Percentiles rank a stretch among this genome's conserved stretches.
Conservation (phyloP, 2,329 filamentous ascomycete genomes). For the Didymellaceae sp. region DNA sequence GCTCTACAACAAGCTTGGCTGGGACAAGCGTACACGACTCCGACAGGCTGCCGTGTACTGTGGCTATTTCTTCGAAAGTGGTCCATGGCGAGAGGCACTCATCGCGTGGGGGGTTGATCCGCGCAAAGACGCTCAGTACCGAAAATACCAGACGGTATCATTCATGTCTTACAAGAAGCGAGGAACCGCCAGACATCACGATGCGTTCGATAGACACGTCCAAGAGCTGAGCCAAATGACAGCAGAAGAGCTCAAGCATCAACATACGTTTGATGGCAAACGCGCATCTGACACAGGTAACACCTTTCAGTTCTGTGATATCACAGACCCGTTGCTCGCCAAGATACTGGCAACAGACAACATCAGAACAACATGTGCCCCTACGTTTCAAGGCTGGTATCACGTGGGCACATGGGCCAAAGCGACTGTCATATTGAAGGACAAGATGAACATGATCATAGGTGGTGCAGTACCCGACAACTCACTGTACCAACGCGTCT, state of each 20-base stretch:
- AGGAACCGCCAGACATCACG: conserved; percentile 34
- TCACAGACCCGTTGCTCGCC: conserved; percentile 77
- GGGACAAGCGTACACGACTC: conserved; percentile 62
- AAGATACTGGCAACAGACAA: conserved; percentile 69
- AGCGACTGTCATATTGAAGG: conserved; percentile 84
- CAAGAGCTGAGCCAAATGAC: conserved; percentile 31
- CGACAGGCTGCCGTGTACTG: conserved; percentile 82
- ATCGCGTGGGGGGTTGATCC: conserved; percentile 88
- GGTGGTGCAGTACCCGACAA: conserved; percentile 42
- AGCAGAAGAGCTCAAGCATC: conserved; percentile 30
- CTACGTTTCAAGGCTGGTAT: conserved; percentile 76
- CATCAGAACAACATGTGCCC: conserved; percentile 53
- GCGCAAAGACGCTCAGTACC: conserved; percentile 74
- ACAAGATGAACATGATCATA: conserved; percentile 68
- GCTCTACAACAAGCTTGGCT: conserved; percentile 73
- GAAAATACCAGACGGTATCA: conserved; percentile 81
- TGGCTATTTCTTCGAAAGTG: conserved; percentile 90
- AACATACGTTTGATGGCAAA: conserved; percentile 83
- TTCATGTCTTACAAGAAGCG: conserved; percentile 44
- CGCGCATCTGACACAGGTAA: conserved; percentile 80
- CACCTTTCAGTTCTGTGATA: conserved; percentile 93
- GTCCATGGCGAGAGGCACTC: conserved; percentile 89
- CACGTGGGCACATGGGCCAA: conserved; percentile 82
- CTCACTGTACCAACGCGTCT: conserved; percentile 39
- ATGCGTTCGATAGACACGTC: conserved; percentile 36